Conservation (phyloP, 768 basidiomycete genomes). For the Suillus tomentosus region DNA sequence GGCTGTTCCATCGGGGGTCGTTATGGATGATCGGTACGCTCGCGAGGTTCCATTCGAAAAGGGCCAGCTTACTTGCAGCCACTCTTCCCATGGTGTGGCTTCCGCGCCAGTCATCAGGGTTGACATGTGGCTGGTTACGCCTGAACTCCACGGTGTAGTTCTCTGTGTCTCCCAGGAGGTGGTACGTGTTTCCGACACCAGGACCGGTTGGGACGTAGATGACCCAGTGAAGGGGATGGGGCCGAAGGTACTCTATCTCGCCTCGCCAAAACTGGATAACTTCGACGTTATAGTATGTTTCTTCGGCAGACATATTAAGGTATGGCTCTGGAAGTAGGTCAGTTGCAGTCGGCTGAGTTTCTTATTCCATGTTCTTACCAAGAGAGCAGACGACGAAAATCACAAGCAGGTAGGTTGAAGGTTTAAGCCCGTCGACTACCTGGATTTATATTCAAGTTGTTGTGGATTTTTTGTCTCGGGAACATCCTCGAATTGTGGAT, state of each 20-base stretch:
- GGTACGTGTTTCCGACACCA: conserved; percentile 27
- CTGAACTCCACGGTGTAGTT: conserved; percentile 23
- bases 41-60: conserved; percentile 20
- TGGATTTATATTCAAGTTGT: background rate
- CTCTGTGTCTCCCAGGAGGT: conserved; percentile 27
- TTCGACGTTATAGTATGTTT: conserved; percentile 26
- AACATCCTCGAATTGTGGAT: background rate
- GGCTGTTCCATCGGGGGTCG: background rate
- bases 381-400: background rate
- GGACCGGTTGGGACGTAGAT: conserved; percentile 30
- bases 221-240: conserved; percentile 30
- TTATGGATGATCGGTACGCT: conserved; percentile 9
- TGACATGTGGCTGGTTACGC: conserved; percentile 12
- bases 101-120: conserved; percentile 28
- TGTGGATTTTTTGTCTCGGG: background rate
- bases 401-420: background rate
- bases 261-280: conserved; percentile 33
- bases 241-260: conserved; percentile 18
- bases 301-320: conserved; percentile 18
- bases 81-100: conserved; percentile 21
- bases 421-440: background rate
- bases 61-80: conserved; percentile 14
- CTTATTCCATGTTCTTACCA: background rate
- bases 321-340: background rate
- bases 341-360: background rate